Evolutionary conservation across 2,329 filamentous ascomycete genomes (phyloP).

Genomic region (Sporothrix phasma): DNA sequence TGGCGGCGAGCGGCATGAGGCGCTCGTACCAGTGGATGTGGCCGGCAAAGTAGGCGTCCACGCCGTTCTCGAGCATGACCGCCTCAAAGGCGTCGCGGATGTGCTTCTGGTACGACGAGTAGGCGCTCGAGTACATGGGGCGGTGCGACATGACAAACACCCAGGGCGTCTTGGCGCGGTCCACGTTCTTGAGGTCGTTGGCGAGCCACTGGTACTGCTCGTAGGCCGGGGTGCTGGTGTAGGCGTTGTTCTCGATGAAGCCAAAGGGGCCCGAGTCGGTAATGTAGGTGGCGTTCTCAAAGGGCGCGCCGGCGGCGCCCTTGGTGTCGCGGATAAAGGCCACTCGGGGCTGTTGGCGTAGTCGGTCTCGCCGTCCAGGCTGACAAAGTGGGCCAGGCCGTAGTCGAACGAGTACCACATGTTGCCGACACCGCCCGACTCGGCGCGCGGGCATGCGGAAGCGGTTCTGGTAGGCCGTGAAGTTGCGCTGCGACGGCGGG

Average conservation of each 20-base stretch:
- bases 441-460: conserved; percentile 41
- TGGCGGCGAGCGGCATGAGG: conserved; percentile 18
- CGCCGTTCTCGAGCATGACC: conserved; percentile 33
- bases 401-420: conserved; percentile 45
- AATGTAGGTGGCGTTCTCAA: conserved; percentile 32
- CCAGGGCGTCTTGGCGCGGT: conserved; percentile 21
- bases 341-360: conserved; percentile 37
- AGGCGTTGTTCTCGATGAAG: conserved; percentile 28
- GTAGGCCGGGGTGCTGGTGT: conserved; percentile 33
- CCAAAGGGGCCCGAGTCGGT: conserved; percentile 43
- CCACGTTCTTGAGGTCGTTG: conserved; percentile 18
- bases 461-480: conserved; percentile 41
- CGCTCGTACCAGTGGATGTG: conserved; percentile 23
- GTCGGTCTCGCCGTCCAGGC: conserved; percentile 38
- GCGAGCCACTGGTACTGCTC: conserved; percentile 31
- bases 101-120: conserved; percentile 34
- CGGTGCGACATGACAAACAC: conserved; percentile 21
- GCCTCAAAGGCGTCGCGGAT: conserved; percentile 37
- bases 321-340: conserved; percentile 34
- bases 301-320: conserved; percentile 32
- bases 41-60: conserved; percentile 36
- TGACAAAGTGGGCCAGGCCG: conserved; percentile 41
- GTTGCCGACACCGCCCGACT: conserved; percentile 39
- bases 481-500: conserved; percentile 42
- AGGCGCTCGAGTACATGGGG: conserved; percentile 19